A percentile compares a stretch with the other conserved stretches of the same genome.
These are phyloP conservation scores for Globisporangium splendens DNA, from an alignment of 352 stramenopile species.

Conservation along the genomic window DNA sequence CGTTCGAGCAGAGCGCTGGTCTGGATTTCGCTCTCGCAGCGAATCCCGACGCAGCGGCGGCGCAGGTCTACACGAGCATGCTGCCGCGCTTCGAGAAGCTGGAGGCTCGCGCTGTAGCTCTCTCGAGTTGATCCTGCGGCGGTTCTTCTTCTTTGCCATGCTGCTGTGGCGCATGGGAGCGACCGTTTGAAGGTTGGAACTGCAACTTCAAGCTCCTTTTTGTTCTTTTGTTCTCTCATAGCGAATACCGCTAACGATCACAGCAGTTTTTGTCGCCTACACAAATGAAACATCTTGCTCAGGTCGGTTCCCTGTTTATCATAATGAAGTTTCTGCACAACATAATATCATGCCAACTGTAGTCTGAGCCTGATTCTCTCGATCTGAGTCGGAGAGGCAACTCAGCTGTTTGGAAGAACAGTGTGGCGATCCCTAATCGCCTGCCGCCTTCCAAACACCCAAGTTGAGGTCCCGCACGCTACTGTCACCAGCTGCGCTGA, in stretches of 20 bases:
- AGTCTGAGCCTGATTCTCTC: constrained; percentile 4
- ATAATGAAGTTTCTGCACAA: no score
- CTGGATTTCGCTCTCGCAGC: constrained; percentile 44
- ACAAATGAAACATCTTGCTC: no score
- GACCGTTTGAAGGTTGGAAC: no score
- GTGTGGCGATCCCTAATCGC: constrained; percentile 3
- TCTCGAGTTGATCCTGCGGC: constrained; percentile 8
- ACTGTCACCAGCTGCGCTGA: constrained; percentile 8
- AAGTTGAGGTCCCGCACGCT: constrained; percentile 9
- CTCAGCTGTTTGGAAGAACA: background rate
- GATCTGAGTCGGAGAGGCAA: background rate
- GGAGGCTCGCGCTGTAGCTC: constrained; percentile 31
- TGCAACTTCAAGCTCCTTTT: no score
- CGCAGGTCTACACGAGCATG: constrained; percentile 29
- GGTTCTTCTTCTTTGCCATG: no score
- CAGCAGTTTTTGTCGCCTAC: no score
- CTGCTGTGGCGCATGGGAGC: no score
- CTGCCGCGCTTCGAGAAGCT: constrained; percentile 35
- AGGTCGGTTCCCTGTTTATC: no score
- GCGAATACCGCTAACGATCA: no score
- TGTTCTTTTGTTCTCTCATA: no score
- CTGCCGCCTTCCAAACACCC: constrained; percentile 12
- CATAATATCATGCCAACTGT: no score
- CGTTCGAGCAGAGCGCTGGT: constrained; percentile 31
- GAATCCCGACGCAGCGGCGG: constrained; percentile 17